Percentiles rank a stretch among this genome's conserved stretches.
phyloP scores from a whole-genome alignment of 2,329 filamentous ascomycete genomes.

The Claviceps paspali region DNA sequence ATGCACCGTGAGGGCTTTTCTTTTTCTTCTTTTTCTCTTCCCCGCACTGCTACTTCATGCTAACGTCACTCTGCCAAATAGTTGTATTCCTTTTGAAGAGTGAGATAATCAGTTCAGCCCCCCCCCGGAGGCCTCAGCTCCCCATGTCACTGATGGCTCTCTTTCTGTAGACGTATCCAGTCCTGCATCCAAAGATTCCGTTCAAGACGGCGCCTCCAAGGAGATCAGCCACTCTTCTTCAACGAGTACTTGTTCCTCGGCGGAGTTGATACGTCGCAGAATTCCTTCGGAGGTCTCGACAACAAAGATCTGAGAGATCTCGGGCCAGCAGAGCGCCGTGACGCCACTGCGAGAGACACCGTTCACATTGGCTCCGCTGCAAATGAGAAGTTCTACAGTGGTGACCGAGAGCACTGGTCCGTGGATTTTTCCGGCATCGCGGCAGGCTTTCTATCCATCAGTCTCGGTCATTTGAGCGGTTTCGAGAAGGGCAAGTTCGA shows the following conservation, averaged over 20 bases:
- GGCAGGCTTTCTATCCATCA: constrained; percentile 59
- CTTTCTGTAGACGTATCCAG: constrained; percentile 55
- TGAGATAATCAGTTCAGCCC: constrained; percentile 15
- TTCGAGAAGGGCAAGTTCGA: constrained; percentile 39
- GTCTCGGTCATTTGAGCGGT: constrained; percentile 38
- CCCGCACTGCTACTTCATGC: not conserved
- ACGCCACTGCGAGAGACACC: constrained; percentile 47
- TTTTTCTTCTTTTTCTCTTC: not conserved
- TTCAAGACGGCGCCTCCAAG: constrained; percentile 57
- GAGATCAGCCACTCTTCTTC: constrained; percentile 49
- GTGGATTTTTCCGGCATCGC: constrained; percentile 71
- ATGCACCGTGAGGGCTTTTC: constrained; percentile 41
- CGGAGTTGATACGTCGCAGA: constrained; percentile 48
- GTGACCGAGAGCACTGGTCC: constrained; percentile 43
- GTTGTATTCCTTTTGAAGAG: constrained; percentile 37
- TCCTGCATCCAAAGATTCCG: constrained; percentile 72
- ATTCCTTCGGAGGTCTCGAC: constrained; percentile 46
- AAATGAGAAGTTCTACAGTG: constrained; percentile 32
- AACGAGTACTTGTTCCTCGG: constrained; percentile 70
- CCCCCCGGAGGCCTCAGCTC: no score
- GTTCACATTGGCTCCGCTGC: constrained; percentile 32
- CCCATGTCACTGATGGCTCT: not conserved
- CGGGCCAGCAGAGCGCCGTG: constrained; percentile 45
- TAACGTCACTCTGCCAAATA: not conserved
- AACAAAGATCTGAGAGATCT: constrained; percentile 37